phyloP scores from a whole-genome alignment of 192 early-diverging fungal genomes.

The Spizellomyces punctatus region DNA sequence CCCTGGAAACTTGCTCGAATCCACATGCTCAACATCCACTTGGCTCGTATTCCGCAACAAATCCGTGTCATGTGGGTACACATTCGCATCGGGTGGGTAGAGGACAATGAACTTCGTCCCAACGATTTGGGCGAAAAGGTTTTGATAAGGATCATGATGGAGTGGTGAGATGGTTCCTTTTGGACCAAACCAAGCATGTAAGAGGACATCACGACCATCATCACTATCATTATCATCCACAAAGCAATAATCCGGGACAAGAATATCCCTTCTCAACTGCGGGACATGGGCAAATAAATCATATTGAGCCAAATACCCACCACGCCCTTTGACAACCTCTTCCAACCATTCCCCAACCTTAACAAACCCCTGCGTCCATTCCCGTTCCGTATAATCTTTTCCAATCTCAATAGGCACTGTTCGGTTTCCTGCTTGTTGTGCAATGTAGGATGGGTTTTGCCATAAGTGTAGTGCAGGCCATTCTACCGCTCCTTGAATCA shows the following conservation, averaged over 20 bases:
- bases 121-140: constrained; percentile 82
- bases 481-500: constrained; percentile 59
- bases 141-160: constrained; percentile 81
- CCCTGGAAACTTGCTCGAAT: constrained; percentile 55
- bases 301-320: constrained; percentile 83
- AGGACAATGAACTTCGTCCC: constrained; percentile 79
- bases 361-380: constrained; percentile 77
- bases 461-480: constrained; percentile 75
- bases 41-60: constrained; percentile 62
- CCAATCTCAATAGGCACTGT: constrained; percentile 86
- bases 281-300: constrained; percentile 80
- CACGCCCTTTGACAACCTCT: not conserved
- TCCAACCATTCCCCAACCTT: constrained; percentile 72
- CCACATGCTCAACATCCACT: constrained; percentile 70
- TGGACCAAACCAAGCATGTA: constrained; percentile 86
- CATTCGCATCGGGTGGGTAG: constrained; percentile 56
- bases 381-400: constrained; percentile 70
- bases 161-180: constrained; percentile 78
- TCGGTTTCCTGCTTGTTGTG: constrained; percentile 59
- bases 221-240: constrained; percentile 36
- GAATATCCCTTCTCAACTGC: constrained; percentile 65
- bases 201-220: constrained; percentile 38
- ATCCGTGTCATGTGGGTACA: constrained; percentile 63
- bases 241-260: constrained; percentile 79
- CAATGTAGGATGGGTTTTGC: constrained; percentile 64